Base-by-base conservation (phyloP, 2,329 filamentous ascomycete genomes). In the Aureobasidium sp. region DNA sequence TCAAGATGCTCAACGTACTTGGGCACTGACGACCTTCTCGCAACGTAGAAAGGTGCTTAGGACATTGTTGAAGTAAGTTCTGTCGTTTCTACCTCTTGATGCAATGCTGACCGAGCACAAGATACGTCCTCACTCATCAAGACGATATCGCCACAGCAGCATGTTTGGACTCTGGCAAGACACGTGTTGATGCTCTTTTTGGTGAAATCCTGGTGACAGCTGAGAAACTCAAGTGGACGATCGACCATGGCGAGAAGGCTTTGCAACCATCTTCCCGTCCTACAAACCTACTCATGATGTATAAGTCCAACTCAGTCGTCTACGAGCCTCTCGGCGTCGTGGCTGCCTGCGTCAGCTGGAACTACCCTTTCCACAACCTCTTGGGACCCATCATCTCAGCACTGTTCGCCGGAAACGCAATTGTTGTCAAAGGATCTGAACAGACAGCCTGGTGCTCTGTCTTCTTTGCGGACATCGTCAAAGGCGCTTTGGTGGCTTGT, bases 301-400 rank as follows among this genome's bases (percentile, higher is more conserved):
- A 97, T 77, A 99, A 99, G 81, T 86, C 84, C 73, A 97, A 97
- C 71, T 87, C 86, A 65, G 91, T 99, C 32, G 79, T 83, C 54
- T 99, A 96, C 74, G 92, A 99, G 75, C 93, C 94, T 15, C 79
- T 97, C 25, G 94, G 94, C 16, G 91, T 99, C 39, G 90, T 99
- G 6, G 88, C 91, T 11, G 93, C 94, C 21, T 87, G 93, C 58
- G 91, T 99, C 47, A 94, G 89, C 71, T 99, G 94, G 94, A 99
- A 99, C 78, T 97, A 91, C 50, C 71, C 71, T 13, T 96, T 97
- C 75, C 94, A 99, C 78, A 99, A 99, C 75, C 81, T 97, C 65
- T 84, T 97, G 50, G 91, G 90, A 0, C 94, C 93, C 15, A 83
- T 97, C 66, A 95, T 97, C 71, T 92, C 90, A 67, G 86, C 90